Evolutionary conservation across 257 asterid genomes (phyloP).

Genomic region (Ocimum tenuiflorum): DNA sequence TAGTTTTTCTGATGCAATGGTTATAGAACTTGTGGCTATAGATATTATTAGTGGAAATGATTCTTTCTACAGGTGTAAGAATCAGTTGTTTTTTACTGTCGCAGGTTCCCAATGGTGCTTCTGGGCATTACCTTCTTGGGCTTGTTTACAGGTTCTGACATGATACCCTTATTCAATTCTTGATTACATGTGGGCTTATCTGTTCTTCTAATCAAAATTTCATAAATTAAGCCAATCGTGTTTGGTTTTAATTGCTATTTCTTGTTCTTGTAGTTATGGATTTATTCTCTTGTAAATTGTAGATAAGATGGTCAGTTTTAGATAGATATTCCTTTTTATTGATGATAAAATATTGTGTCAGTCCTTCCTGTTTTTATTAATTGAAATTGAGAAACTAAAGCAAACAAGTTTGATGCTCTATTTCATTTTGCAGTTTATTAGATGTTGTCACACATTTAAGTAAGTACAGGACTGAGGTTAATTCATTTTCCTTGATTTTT

Average conservation of each 20-base stretch:
- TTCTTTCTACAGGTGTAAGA: constrained; percentile 13
- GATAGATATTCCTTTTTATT: not conserved
- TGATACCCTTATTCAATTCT: constrained; percentile 2
- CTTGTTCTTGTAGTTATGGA: not conserved
- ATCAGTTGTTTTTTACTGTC: constrained; percentile 17
- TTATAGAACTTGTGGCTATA: not conserved
- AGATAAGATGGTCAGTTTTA: constrained; percentile 9
- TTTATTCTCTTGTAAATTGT: not conserved
- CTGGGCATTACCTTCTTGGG: constrained; percentile 97
- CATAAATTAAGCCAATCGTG: not conserved
- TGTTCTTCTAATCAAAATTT: constrained; percentile 2
- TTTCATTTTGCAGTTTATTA: not conserved
- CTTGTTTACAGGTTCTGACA: constrained; percentile 74
- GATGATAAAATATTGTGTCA: not conserved
- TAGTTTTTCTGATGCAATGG: not conserved
- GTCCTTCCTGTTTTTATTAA: not conserved
- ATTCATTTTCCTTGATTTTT: too few relatives aligned
- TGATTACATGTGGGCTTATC: not conserved
- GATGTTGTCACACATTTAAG: not conserved
- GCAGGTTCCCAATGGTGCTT: constrained; percentile 97
- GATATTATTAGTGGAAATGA: constrained; percentile 3
- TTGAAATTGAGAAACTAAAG: constrained; percentile 1
- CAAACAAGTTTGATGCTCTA: not conserved
- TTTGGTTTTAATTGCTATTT: not conserved
- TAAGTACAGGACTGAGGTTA: too few relatives aligned